A percentile compares a stretch with the other conserved stretches of the same genome.
phyloP scores from a whole-genome alignment of 2,329 filamentous ascomycete species.

The Aureobasidium sp. region DNA sequence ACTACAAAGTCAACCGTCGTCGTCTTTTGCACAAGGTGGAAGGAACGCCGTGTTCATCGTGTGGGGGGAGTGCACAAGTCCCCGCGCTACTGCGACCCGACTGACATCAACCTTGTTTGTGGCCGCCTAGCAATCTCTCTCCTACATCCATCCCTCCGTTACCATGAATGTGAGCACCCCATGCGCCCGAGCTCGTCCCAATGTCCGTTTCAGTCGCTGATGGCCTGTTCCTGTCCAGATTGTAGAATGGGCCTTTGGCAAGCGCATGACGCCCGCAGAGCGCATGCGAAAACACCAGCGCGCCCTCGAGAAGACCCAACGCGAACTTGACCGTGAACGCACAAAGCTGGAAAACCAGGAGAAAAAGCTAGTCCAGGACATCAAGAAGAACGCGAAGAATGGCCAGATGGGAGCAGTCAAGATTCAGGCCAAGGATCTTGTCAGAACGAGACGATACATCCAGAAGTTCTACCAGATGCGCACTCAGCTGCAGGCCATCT shows the following conservation, averaged over 20 bases:
- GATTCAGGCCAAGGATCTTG: slow-evolving; percentile 95
- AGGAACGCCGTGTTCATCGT: neutral
- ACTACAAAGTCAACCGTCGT: too few species aligned
- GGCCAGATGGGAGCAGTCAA: slow-evolving; percentile 97
- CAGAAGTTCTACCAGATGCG: slow-evolving; percentile 99
- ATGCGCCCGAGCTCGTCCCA: neutral
- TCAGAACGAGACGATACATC: slow-evolving; percentile 85
- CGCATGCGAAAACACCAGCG: slow-evolving; percentile 83
- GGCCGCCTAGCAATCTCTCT: neutral
- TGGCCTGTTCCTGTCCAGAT: slow-evolving; percentile 51
- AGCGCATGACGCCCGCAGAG: slow-evolving; percentile 96
- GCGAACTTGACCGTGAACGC: slow-evolving; percentile 89
- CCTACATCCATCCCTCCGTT: neutral
- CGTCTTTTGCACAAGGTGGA: too few species aligned
- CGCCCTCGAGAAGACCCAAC: slow-evolving; percentile 92
- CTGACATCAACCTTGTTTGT: slow-evolving; percentile 7
- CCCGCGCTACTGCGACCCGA: neutral
- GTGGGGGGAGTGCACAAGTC: neutral
- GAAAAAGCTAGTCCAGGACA: slow-evolving; percentile 91
- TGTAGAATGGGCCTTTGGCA: slow-evolving; percentile 98
- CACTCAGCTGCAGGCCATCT: slow-evolving; percentile 94
- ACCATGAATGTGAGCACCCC: slow-evolving; percentile 5
- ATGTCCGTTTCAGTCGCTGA: neutral
- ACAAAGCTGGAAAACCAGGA: slow-evolving; percentile 97
- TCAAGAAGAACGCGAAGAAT: slow-evolving; percentile 97